phyloP scores from a whole-genome alignment of 257 asterid genomes.

The Solanum piurae region DNA sequence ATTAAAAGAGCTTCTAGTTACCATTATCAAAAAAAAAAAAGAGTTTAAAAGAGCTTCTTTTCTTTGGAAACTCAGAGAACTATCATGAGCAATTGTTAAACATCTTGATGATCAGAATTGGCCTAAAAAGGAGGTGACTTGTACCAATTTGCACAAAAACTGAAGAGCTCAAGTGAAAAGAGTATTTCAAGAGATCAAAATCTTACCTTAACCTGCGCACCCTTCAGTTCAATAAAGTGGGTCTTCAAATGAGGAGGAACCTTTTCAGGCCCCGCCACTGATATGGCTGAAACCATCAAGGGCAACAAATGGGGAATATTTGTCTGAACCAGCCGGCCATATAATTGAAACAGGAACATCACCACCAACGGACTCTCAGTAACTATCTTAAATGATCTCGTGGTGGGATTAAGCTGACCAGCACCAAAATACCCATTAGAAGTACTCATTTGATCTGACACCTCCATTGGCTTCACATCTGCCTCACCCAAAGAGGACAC shows the following conservation, averaged over 20 bases:
- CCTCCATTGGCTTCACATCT: slow-evolving; percentile 75
- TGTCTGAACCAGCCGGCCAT: slow-evolving; percentile 92
- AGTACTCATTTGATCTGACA: slow-evolving; percentile 68
- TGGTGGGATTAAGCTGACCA: slow-evolving; percentile 95
- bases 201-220: slow-evolving; percentile 94
- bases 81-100: not conserved
- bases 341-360: slow-evolving; percentile 95
- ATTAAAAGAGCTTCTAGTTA: not conserved
- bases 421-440: slow-evolving; percentile 42
- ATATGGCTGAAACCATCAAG: slow-evolving; percentile 88
- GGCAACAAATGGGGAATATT: slow-evolving; percentile 92
- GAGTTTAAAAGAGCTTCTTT: not conserved
- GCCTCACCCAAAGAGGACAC: slow-evolving; percentile 66
- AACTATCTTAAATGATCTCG: slow-evolving; percentile 92
- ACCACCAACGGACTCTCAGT: slow-evolving; percentile 98
- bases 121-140: not conserved
- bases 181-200: not conserved
- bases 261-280: slow-evolving; percentile 95
- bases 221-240: slow-evolving; percentile 90
- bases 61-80: not conserved
- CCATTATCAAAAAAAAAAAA: not conserved
- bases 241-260: slow-evolving; percentile 76
- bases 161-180: not conserved
- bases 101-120: not conserved
- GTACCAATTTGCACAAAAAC: slow-evolving; percentile 4